These are phyloP conservation scores for Didymella sp. DNA, from an alignment of 2,329 filamentous ascomycete genomes.

Conservation along the genomic window DNA sequence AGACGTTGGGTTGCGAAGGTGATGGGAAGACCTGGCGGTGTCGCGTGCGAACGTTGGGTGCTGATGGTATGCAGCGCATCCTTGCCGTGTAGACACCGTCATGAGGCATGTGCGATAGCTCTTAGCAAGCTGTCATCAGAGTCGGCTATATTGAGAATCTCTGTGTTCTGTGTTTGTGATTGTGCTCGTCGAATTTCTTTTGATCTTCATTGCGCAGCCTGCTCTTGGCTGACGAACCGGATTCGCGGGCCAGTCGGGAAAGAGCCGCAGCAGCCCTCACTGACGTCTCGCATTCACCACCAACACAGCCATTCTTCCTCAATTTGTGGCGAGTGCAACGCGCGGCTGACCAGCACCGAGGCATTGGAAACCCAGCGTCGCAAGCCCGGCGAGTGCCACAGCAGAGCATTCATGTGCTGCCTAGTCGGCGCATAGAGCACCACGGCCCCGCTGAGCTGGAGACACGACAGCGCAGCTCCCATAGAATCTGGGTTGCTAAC, in stretches of 20 bases:
- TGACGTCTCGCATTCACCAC: conserved; percentile 31
- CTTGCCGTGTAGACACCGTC: background rate
- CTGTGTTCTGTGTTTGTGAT: background rate
- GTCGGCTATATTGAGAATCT: background rate
- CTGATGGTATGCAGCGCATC: conserved; percentile 1
- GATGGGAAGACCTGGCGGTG: conserved; percentile 5
- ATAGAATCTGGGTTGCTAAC: background rate
- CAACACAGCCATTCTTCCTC: conserved; percentile 28
- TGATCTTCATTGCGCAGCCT: background rate
- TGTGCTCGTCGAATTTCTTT: background rate
- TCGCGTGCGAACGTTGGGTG: conserved; percentile 20
- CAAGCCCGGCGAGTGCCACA: conserved; percentile 17
- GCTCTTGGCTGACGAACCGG: conserved; percentile 14
- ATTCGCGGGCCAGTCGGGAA: conserved; percentile 27
- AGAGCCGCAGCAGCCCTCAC: conserved; percentile 31
- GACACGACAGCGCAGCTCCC: conserved; percentile 19
- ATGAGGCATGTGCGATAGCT: background rate
- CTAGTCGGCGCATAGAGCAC: conserved; percentile 27
- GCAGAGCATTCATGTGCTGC: conserved; percentile 40
- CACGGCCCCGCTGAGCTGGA: conserved; percentile 41
- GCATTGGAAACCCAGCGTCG: conserved; percentile 12
- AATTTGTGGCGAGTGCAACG: conserved; percentile 29
- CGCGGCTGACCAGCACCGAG: conserved; percentile 20
- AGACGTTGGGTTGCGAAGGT: conserved; percentile 9
- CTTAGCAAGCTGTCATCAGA: background rate